phyloP scores from a whole-genome alignment of 805 yeast genomes.

The Zygosaccharomyces kombuchaensis region DNA sequence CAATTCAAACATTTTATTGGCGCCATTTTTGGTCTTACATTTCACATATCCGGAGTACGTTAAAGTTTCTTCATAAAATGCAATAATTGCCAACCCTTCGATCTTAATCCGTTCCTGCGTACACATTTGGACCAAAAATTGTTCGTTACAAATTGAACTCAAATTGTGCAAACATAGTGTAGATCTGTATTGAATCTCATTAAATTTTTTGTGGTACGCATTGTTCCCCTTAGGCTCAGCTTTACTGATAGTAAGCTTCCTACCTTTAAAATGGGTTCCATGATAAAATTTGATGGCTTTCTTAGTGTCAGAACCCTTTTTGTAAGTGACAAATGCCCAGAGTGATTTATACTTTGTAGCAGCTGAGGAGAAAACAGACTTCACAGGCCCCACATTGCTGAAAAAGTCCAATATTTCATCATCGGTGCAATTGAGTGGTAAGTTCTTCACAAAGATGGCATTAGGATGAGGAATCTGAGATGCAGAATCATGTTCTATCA shows the following conservation, averaged over 20 bases:
- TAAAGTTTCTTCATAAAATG: conserved; percentile 17
- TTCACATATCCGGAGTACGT: conserved; percentile 27
- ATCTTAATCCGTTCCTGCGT: conserved; percentile 24
- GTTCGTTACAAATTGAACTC: conserved; percentile 28
- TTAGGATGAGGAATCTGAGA: conserved; percentile 27
- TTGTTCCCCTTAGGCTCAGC: conserved; percentile 19
- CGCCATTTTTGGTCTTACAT: conserved; percentile 22
- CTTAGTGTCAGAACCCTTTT: conserved; percentile 35
- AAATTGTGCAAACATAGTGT: conserved; percentile 25
- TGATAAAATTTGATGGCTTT: conserved; percentile 36
- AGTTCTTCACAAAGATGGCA: conserved; percentile 35
- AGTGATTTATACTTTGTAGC: conserved; percentile 24
- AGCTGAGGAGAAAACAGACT: conserved; percentile 34
- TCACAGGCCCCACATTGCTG: conserved; percentile 33
- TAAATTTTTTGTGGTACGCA: conserved; percentile 4
- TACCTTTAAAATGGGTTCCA: conserved; percentile 27
- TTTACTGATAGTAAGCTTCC: conserved; percentile 23
- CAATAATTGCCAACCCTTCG: conserved; percentile 16
- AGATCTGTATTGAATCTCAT: conserved; percentile 11
- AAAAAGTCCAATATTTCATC: conserved; percentile 31
- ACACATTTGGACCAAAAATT: conserved; percentile 27
- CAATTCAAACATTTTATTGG: conserved; percentile 18
- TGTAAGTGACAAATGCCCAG: conserved; percentile 43
- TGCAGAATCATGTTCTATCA: conserved; percentile 5
- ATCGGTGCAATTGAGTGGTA: conserved; percentile 31